These are phyloP conservation scores for Zygoascus hellenicus DNA, from an alignment of 1,139 yeast genomes.

Conservation along the genomic window DNA sequence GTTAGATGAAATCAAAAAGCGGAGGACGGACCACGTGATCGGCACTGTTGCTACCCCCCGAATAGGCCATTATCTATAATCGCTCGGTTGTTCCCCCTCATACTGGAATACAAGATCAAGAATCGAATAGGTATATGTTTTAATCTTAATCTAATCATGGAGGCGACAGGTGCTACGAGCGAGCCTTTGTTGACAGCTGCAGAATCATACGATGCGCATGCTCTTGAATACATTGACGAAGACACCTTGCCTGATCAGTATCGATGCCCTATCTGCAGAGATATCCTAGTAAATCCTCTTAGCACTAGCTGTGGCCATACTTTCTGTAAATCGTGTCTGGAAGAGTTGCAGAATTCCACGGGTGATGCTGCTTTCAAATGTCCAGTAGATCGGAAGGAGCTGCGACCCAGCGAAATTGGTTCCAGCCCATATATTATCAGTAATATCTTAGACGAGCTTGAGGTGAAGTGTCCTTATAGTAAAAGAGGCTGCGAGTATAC, in stretches of 20 bases:
- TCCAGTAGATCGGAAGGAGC: constrained; percentile 59
- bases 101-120: no score
- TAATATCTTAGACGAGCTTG: constrained; percentile 58
- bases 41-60: no score
- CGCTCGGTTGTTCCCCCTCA: no score
- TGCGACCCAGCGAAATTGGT: constrained; percentile 39
- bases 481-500: constrained; percentile 54
- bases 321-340: constrained; percentile 29
- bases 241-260: constrained; percentile 40
- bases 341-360: constrained; percentile 14
- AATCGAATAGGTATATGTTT: no score
- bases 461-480: constrained; percentile 49
- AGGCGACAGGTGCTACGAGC: no score
- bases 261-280: constrained; percentile 34
- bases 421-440: constrained; percentile 59
- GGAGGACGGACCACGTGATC: no score
- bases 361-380: constrained; percentile 36
- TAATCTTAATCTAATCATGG: no score
- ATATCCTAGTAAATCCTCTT: constrained; percentile 31
- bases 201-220: constrained; percentile 19
- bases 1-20: no score
- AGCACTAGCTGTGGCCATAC: constrained; percentile 36
- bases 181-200: no score
- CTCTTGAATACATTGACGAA: constrained; percentile 31
- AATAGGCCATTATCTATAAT: no score